Evolutionary conservation across 2,329 filamentous ascomycete species (phyloP).

Genomic region (Colletotrichum chlorophyti): DNA sequence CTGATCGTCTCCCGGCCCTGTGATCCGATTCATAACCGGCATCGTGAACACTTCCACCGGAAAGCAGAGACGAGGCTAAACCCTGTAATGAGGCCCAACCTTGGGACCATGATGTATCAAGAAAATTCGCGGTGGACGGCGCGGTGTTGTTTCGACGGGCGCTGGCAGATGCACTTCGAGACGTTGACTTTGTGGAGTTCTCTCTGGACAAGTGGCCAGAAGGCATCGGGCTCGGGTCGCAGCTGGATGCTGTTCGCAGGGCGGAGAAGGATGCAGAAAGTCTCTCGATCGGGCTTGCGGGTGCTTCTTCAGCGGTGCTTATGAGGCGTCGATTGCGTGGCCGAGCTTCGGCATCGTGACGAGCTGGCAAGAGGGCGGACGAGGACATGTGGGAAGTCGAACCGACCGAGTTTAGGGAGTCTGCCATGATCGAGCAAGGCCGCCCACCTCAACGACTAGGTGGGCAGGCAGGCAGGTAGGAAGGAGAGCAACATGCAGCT

Average conservation of each 20-base stretch:
- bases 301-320: constrained; percentile 38
- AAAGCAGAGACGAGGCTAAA: constrained; percentile 55
- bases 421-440: constrained; percentile 27
- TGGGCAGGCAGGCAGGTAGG: constrained; percentile 23
- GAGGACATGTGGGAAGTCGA: constrained; percentile 50
- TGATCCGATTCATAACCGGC: constrained; percentile 27
- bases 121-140: constrained; percentile 47
- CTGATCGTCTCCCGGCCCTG: constrained; percentile 14
- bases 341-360: constrained; percentile 51
- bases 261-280: constrained; percentile 32
- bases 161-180: constrained; percentile 1
- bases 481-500: constrained; percentile 25
- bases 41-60: constrained; percentile 39
- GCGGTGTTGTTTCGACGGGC: constrained; percentile 34
- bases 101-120: constrained; percentile 59
- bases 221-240: constrained; percentile 57
- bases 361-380: constrained; percentile 51
- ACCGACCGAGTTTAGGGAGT: constrained; percentile 34
- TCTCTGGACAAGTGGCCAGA: constrained; percentile 37
- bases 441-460: constrained; percentile 25
- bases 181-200: neutral
- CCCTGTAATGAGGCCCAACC: constrained; percentile 64
- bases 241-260: constrained; percentile 47
- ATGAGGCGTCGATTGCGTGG: constrained; percentile 58
- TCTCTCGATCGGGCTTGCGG: constrained; percentile 38